Evolutionary conservation across 257 asterid genomes (phyloP).

Genomic region (Capsicum pubescens): DNA sequence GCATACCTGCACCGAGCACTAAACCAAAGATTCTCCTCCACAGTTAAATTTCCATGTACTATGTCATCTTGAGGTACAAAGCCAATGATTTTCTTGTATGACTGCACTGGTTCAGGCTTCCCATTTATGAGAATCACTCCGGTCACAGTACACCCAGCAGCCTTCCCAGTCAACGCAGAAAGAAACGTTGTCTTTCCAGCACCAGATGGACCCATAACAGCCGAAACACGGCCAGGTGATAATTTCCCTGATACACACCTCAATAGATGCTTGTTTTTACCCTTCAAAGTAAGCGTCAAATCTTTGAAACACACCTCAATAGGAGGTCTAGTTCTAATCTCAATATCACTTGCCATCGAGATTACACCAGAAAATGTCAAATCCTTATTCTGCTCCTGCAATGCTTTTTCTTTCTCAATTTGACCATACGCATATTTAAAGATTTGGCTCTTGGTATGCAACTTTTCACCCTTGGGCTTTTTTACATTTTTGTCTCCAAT

Average conservation of each 20-base stretch:
- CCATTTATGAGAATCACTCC: slow-evolving; percentile 90
- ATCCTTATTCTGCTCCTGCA: slow-evolving; percentile 80
- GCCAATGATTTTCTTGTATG: slow-evolving; percentile 84
- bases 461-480: slow-evolving; percentile 69
- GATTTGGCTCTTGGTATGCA: slow-evolving; percentile 94
- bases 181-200: slow-evolving; percentile 98
- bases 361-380: slow-evolving; percentile 92
- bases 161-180: slow-evolving; percentile 93
- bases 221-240: slow-evolving; percentile 91
- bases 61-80: slow-evolving; percentile 98
- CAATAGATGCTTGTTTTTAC: slow-evolving; percentile 80
- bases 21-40: slow-evolving; percentile 99
- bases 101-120: slow-evolving; percentile 72
- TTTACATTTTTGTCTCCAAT: slow-evolving; percentile 88
- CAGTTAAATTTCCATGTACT: slow-evolving; percentile 96
- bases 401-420: slow-evolving; percentile 90
- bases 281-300: slow-evolving; percentile 83
- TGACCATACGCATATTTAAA: slow-evolving; percentile 95
- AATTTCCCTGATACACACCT: slow-evolving; percentile 89
- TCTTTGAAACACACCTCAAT: slow-evolving; percentile 88
- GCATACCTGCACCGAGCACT: slow-evolving; percentile 98
- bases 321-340: slow-evolving; percentile 66
- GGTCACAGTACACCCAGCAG: slow-evolving; percentile 80
- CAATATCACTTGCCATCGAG: slow-evolving; percentile 75
- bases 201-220: slow-evolving; percentile 99